Conservation (phyloP, 1,284 basidiomycete species). For the Athelia sp. region DNA sequence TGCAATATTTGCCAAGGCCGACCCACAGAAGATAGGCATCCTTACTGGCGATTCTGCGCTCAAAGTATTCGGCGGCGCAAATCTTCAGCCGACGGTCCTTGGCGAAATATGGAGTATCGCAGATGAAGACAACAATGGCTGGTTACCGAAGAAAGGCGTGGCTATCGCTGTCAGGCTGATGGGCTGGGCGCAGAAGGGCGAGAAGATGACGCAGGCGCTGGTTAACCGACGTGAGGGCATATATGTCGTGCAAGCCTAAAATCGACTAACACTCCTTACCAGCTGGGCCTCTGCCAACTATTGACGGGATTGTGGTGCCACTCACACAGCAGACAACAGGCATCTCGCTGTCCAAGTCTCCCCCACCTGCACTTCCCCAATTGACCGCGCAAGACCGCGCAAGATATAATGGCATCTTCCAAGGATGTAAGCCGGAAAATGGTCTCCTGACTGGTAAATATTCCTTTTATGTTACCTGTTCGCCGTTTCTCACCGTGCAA, state of each 20-base stretch:
- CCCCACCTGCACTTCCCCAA: conserved; percentile 53
- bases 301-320: conserved; percentile 64
- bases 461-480: background rate
- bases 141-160: conserved; percentile 82
- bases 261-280: conserved; percentile 7
- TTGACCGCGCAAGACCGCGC: conserved; percentile 75
- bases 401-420: conserved; percentile 81
- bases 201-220: conserved; percentile 57
- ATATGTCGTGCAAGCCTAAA: conserved; percentile 16
- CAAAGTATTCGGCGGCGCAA: conserved; percentile 74
- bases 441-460: conserved; percentile 72
- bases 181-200: conserved; percentile 89
- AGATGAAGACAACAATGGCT: conserved; percentile 91
- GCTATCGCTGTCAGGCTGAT: conserved; percentile 86
- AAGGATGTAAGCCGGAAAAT: conserved; percentile 65
- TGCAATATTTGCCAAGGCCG: conserved; percentile 64
- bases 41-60: conserved; percentile 85
- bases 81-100: conserved; percentile 71
- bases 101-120: conserved; percentile 94
- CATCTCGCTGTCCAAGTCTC: conserved; percentile 55
- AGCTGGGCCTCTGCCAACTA: conserved; percentile 82
- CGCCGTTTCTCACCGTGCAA: conserved; percentile 5
- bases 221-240: conserved; percentile 60
- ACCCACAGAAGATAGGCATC: conserved; percentile 74
- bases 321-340: conserved; percentile 45